These are phyloP conservation scores for Serendipita vermifera DNA, from an alignment of 768 basidiomycete species.

Conservation along the genomic window DNA sequence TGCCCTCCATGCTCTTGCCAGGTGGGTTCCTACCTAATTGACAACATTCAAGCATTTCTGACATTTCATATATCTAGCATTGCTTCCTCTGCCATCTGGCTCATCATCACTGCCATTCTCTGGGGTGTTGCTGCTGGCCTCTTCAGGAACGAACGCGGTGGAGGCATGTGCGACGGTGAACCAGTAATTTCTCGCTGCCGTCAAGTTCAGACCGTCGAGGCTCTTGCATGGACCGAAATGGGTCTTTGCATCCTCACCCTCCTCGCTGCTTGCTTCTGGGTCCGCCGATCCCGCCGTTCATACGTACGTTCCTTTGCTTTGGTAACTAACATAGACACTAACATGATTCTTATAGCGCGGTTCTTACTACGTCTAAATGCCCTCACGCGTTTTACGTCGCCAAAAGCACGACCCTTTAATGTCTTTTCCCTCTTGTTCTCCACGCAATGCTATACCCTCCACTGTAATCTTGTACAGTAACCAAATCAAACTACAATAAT, in stretches of 20 bases:
- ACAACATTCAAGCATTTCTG: neutral
- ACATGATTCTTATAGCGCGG: neutral
- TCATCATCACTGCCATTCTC: constrained; percentile 45
- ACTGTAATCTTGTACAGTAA: no score
- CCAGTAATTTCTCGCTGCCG: constrained; percentile 52
- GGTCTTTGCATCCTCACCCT: constrained; percentile 45
- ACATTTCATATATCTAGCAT: constrained; percentile 25
- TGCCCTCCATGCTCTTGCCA: constrained; percentile 54
- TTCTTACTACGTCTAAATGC: constrained; percentile 1
- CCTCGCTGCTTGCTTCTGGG: constrained; percentile 41
- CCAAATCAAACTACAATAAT: no score
- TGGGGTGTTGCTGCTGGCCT: constrained; percentile 63
- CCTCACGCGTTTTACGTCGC: no score
- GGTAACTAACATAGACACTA: neutral
- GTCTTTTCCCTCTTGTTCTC: no score
- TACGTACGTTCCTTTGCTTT: neutral
- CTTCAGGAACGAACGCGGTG: constrained; percentile 49
- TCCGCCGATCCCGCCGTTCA: constrained; percentile 22
- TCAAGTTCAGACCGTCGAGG: constrained; percentile 59
- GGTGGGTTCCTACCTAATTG: neutral
- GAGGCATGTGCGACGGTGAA: constrained; percentile 43
- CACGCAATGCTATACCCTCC: no score
- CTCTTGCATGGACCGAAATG: constrained; percentile 65
- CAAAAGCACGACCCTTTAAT: no score
- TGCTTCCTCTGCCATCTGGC: constrained; percentile 65